Conservation (phyloP, 805 yeast species). For the Starmerella vaccinii region DNA sequence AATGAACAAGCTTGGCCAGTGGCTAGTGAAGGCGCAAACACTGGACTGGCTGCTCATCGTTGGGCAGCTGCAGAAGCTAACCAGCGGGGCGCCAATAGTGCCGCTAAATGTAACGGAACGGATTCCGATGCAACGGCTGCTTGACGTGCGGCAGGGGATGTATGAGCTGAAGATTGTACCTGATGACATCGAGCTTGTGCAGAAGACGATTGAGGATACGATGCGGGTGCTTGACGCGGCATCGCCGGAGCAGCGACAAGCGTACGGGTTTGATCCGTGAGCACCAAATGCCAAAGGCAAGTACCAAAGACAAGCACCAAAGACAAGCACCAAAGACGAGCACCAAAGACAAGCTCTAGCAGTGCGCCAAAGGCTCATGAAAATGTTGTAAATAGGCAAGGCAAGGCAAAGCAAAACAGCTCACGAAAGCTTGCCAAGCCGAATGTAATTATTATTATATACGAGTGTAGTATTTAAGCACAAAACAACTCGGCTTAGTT, state of each 20-base stretch:
- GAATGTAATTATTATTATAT: too few species aligned
- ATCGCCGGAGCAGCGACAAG: neutral
- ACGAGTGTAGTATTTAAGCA: too few species aligned
- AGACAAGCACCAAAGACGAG: too few species aligned
- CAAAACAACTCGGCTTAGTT: too few species aligned
- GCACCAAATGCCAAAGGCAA: too few species aligned
- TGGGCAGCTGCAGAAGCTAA: constrained; percentile 6
- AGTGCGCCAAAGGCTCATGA: too few species aligned
- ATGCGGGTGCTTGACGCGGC: neutral
- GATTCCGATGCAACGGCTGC: constrained; percentile 1
- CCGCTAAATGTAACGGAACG: neutral
- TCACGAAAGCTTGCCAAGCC: too few species aligned
- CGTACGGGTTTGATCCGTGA: constrained; percentile 13
- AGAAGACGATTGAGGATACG: constrained; percentile 11
- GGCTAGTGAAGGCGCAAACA: constrained; percentile 12
- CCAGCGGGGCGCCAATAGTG: neutral
- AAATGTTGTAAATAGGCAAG: too few species aligned
- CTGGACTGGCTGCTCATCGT: constrained; percentile 14
- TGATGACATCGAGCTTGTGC: constrained; percentile 15
- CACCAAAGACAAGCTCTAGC: too few species aligned
- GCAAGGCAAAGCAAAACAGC: too few species aligned
- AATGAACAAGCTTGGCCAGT: constrained; percentile 7
- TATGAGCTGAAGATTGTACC: constrained; percentile 14
- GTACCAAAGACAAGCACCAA: too few species aligned
- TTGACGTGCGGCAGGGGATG: constrained; percentile 2